phyloP scores from a whole-genome alignment of 2,329 filamentous ascomycete genomes.

The Nectriaceae sp. region DNA sequence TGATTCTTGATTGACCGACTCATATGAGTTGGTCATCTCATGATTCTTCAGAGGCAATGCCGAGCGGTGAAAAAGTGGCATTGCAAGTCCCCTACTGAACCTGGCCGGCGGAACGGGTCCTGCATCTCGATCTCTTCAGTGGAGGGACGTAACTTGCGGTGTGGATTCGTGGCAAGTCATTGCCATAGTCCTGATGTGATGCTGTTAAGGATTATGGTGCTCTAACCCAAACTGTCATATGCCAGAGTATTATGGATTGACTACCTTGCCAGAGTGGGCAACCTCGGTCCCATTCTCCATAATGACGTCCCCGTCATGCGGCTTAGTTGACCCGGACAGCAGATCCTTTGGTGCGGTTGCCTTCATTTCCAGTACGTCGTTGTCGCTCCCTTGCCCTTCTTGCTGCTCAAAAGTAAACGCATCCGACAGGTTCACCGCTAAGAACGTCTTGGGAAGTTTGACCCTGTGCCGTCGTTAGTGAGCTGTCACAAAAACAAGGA shows the following conservation, averaged over 20 bases:
- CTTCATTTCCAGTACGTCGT: constrained; percentile 52
- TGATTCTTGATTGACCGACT: not conserved
- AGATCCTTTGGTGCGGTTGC: constrained; percentile 32
- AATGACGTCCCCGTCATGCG: constrained; percentile 8
- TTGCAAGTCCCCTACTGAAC: not conserved
- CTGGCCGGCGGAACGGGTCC: not conserved
- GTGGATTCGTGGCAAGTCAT: not conserved
- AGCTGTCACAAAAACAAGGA: constrained; percentile 15
- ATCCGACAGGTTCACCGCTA: constrained; percentile 65
- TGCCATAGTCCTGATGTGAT: not conserved
- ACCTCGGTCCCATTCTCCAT: constrained; percentile 19
- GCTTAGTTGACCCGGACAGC: constrained; percentile 18
- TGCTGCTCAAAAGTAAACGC: constrained; percentile 61
- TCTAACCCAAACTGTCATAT: constrained; percentile 7
- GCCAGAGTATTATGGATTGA: constrained; percentile 17
- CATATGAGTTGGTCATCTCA: not conserved
- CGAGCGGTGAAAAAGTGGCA: not conserved
- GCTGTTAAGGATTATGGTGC: not conserved
- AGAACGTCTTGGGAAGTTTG: constrained; percentile 66
- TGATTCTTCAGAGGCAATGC: constrained; percentile 1
- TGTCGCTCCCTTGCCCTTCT: constrained; percentile 52
- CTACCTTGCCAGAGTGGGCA: constrained; percentile 14
- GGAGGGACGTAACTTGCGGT: constrained; percentile 1
- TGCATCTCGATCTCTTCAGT: not conserved
- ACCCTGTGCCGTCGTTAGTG: constrained; percentile 47